Base-by-base conservation (phyloP, 768 basidiomycete genomes). In the Leucogyrophana mollusca region DNA sequence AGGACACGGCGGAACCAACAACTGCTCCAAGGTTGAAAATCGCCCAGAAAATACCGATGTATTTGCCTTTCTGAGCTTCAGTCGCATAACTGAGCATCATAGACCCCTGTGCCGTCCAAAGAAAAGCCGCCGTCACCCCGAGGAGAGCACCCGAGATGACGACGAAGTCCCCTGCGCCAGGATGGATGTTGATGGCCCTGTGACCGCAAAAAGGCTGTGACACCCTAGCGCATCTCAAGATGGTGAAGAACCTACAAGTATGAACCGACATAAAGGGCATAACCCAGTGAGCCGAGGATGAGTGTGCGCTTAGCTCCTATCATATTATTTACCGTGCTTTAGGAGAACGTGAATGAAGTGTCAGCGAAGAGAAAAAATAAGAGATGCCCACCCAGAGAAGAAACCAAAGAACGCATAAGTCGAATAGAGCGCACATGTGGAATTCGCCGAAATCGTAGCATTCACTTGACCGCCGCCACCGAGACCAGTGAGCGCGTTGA, bases 51-150 rank as follows among this genome's bases (percentile, higher is more conserved):
- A n/a, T n/a, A n/a, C n/a, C n/a, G n/a, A n/a, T 58, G 64, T 73
- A 89, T 22, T 65, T 69, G n/a, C 87, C 87, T 65, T 89, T 90
- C 62, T 89, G 79, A 21, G 64, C 61, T 61, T 90, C 87, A 4
- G 85, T 87, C 0, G 87, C 84, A 63, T 90, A 90, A 3, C 85
- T 79, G 58, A 91, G 63, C 80, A 90, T 90, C 37, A 90, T 65
- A 13, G 82, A 79, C 9, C 86, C 88, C 55, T 89, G 87, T 1
- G 87, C 85, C 0, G 87, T 82, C 88, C 87, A 89, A 5, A 89
- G 69, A 34, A 90, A 65, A 6, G 73, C 76, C 3, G 76, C 87
- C 49, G 81, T 85, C 40, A 89, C 56, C 5, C 89, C 88, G 10
- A 89, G 80, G 46, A 86, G 62, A 35, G 82, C 82, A 8, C 87